Evolutionary conservation across 306 rosid genomes (phyloP), one percentile per base, ranked within the genome.

Genomic region (Abrus pulchellus): DNA sequence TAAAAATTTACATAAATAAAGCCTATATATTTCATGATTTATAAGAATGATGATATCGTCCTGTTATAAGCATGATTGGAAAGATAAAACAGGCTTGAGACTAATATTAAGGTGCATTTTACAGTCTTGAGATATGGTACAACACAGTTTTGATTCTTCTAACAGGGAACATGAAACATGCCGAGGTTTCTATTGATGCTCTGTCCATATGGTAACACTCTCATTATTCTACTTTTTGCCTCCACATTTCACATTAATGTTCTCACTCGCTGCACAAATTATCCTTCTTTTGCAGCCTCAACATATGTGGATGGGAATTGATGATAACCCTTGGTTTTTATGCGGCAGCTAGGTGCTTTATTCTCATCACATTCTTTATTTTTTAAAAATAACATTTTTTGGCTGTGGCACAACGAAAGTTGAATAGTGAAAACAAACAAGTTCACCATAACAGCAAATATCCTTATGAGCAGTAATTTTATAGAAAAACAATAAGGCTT

Each of bases 111-210:
- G 14, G 41, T 60, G 8, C 44, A 40, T 54, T 64, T 62, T 44
- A 72, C 84, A 85, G 91, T 77, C 82, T 85, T 30, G 91, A 88
- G 86, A 13, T 85, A 5, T 88, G 91, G 89, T 88, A 85, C 80
- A 83, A 74, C 43, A 62, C 87, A 8, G 10, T 80, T 57, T 69
- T 88, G 82, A 41, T 88, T 60, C 85, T 88, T 63, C 64, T 88
- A 40, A 80, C 87, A 1, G 89, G 91, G 70, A 80, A 73, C 65
- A 41, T 83, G 84, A 44, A 68, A 56, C 13, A 83, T 41, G 91
- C 91, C 1, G 43, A 83, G 53, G 82, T 80, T 29, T 8, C 84
- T 33, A 64, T 88, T 33, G 85, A 80, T 80, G 91, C 87, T 49
- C 76, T 88, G 29, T 48, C 89, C 55, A 85, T 88, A 41, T 88